Evolutionary conservation across 2,329 filamentous ascomycete genomes (phyloP).

Genomic region (Magnaporthiopsis rhizophila): DNA sequence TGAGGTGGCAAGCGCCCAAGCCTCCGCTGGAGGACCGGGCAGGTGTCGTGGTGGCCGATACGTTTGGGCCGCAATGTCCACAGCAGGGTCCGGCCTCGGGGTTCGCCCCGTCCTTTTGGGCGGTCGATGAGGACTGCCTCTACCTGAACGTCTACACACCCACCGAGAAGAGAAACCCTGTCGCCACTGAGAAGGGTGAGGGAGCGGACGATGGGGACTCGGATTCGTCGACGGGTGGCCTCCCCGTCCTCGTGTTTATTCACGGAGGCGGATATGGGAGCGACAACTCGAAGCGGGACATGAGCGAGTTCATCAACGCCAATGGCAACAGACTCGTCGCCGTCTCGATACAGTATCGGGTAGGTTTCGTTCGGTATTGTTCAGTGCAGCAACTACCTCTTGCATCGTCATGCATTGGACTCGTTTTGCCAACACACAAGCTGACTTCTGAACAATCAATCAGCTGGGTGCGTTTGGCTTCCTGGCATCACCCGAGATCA

Average conservation of each 20-base stretch:
- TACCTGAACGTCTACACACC: slow-evolving; percentile 38
- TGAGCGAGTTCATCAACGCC: slow-evolving; percentile 17
- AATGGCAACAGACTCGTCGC: slow-evolving; percentile 18
- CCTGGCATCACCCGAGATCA: slow-evolving; percentile 13
- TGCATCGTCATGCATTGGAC: not conserved
- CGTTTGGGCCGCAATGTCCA: slow-evolving; percentile 4
- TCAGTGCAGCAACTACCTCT: not conserved
- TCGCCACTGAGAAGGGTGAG: slow-evolving; percentile 23
- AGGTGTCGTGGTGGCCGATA: not conserved
- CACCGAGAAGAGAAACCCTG: slow-evolving; percentile 9
- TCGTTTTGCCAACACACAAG: not conserved
- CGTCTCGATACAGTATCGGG: slow-evolving; percentile 22
- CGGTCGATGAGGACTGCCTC: slow-evolving; percentile 29
- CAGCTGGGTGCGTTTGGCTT: slow-evolving; percentile 15
- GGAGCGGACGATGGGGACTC: slow-evolving; percentile 22
- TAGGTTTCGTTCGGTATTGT: not conserved
- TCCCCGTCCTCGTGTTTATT: slow-evolving; percentile 47
- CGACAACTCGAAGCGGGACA: slow-evolving; percentile 14
- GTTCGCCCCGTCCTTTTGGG: not conserved
- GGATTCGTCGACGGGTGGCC: not conserved
- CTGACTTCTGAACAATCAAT: not conserved
- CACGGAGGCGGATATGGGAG: slow-evolving; percentile 24
- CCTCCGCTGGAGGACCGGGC: slow-evolving; percentile 7
- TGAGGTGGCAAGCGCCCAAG: slow-evolving; percentile 12
- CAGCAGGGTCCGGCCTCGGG: not conserved